These are phyloP conservation scores for Hura crepitans DNA, from an alignment of 441 rosid species.

Conservation along the genomic window DNA sequence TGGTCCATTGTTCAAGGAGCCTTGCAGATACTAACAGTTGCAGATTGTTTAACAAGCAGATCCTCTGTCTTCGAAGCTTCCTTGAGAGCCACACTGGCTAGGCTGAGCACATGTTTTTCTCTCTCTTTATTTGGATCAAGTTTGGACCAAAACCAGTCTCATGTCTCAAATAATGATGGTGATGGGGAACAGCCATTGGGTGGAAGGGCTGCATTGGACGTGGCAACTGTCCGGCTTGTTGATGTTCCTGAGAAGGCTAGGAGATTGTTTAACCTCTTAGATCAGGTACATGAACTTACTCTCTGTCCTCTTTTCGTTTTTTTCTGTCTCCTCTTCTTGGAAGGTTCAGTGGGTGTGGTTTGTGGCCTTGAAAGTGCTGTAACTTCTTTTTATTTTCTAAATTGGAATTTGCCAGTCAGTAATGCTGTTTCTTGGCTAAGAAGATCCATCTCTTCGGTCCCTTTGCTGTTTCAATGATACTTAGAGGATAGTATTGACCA, in stretches of 20 bases:
- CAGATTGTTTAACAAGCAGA: conserved; percentile 92
- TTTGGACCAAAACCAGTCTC: conserved; percentile 68
- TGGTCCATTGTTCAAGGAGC: conserved; percentile 99
- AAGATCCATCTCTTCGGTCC: not conserved
- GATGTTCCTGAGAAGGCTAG: conserved; percentile 87
- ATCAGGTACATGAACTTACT: conserved; percentile 51
- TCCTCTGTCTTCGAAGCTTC: conserved; percentile 95
- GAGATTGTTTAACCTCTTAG: conserved; percentile 76
- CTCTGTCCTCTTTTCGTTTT: not conserved
- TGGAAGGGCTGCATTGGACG: conserved; percentile 89
- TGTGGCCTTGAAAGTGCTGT: not conserved
- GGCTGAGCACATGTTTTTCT: conserved; percentile 82
- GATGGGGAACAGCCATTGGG: conserved; percentile 51
- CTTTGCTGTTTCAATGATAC: not conserved
- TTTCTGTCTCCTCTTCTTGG: not conserved
- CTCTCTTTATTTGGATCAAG: conserved; percentile 67
- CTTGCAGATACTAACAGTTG: conserved; percentile 88
- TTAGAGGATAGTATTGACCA: not conserved
- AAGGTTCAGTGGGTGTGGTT: not conserved
- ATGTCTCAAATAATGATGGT: conserved; percentile 40
- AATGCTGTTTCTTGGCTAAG: conserved; percentile 7
- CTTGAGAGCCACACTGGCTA: conserved; percentile 85
- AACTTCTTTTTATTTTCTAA: not conserved
- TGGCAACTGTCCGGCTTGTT: conserved; percentile 80
- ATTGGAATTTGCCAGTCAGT: not conserved